Evolutionary conservation across 2,329 filamentous ascomycete genomes (phyloP), one percentile per base, ranked within the genome.

Genomic region (Blastomyces gilchristii): DNA sequence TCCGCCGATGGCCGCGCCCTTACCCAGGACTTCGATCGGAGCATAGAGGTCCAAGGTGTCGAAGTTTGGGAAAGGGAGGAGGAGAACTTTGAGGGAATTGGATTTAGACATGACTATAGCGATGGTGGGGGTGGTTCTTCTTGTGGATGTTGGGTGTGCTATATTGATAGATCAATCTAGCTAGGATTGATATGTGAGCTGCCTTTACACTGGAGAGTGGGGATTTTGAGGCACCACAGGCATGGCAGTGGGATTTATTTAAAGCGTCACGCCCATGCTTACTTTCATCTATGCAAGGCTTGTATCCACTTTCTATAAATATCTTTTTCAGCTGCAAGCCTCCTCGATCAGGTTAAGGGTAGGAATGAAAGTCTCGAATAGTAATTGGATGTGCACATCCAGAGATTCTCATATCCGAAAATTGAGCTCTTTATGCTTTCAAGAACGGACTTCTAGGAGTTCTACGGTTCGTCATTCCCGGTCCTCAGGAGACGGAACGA

Each of bases 41-140:
- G 58, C 58, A 34, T 12, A 59, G 43, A 59, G 41, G 41, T 59
- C 58, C 16, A 59, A 41, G 25, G 58, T 59, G 58, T 59, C 58
- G 28, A 59, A 59, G 14, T 37, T 43, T 2, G 58, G 58, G 18
- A 59, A 59, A 28, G 58, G 58, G 25, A 59, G 41, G 43, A 49
- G 25, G 43, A 59, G 58, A 16, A 39, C 43, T 49, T 59, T 59
- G 9, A 59, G 25, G 43, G 41, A 47, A 25, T 59, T 59, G 7
- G 58, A 49, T 28, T 22, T 14, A 16, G 58, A 59, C 58, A 59
- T 59, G 58, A 25, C 47, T 4, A 43, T 47, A 2, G 9, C 3
- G 18, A 22, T 58, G 5, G 31, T 2, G 22, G 22, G 8, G 9
- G 3, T 9, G 8, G 34, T 9, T 37, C 8, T 39, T 22, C 22